These are phyloP conservation scores for Hebeloma cylindrosporum DNA, from an alignment of 768 basidiomycete species.

Conservation along the genomic window DNA sequence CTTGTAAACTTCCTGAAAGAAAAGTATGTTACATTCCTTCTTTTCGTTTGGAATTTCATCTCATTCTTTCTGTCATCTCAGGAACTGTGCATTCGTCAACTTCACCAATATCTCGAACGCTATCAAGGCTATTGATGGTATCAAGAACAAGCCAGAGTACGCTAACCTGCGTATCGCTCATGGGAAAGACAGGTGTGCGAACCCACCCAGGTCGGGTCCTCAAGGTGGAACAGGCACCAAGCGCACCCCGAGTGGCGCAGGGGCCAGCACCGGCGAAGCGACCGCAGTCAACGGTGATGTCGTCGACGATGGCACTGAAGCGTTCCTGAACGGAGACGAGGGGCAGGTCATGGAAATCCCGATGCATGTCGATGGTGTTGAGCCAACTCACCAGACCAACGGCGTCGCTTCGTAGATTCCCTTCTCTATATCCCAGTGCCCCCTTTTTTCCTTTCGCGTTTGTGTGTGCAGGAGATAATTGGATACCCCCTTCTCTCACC, in stretches of 20 bases:
- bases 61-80: constrained; percentile 27
- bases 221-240: constrained; percentile 62
- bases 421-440: constrained; percentile 7
- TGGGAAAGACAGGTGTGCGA: constrained; percentile 95
- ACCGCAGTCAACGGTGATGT: constrained; percentile 38
- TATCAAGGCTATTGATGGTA: constrained; percentile 96
- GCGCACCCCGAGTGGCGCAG: constrained; percentile 43
- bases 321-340: constrained; percentile 28
- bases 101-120: constrained; percentile 94
- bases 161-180: constrained; percentile 86
- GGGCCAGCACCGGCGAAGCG: constrained; percentile 31
- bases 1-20: constrained; percentile 94
- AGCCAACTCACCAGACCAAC: constrained; percentile 28
- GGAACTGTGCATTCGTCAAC: constrained; percentile 95
- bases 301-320: constrained; percentile 33
- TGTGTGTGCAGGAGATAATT: constrained; percentile 21
- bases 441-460: constrained; percentile 8
- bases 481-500: constrained; percentile 33
- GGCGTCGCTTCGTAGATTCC: constrained; percentile 26
- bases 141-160: constrained; percentile 92
- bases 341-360: constrained; percentile 24
- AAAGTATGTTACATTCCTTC: constrained; percentile 56
- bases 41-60: constrained; percentile 1
- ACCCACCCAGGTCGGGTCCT: constrained; percentile 82
- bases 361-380: constrained; percentile 46